Percentiles rank a stretch among this genome's conserved stretches.
Evolutionary conservation across 2,329 filamentous ascomycete genomes (phyloP).

Genomic region (Alternaria brassicae): DNA sequence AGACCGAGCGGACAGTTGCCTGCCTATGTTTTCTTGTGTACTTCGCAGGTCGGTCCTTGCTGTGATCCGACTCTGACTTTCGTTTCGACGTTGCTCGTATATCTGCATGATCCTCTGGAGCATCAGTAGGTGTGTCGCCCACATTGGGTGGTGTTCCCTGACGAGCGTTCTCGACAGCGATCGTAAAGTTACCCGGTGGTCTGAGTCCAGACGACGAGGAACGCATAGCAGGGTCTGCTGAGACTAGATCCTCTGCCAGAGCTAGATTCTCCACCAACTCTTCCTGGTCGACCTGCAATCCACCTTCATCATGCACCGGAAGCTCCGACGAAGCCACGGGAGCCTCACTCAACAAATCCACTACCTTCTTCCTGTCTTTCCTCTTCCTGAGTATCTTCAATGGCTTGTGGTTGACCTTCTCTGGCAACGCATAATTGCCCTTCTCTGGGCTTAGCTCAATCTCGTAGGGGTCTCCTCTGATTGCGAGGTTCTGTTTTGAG

Average conservation of each 20-base stretch:
- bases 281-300: neutral
- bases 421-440: constrained; percentile 5
- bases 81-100: neutral
- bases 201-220: neutral
- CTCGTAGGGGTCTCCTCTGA: constrained; percentile 25
- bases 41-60: neutral
- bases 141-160: neutral
- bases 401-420: constrained; percentile 17
- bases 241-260: neutral
- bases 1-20: neutral
- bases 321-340: neutral
- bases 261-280: neutral
- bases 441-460: constrained; percentile 34
- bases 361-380: neutral
- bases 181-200: neutral
- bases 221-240: neutral
- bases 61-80: neutral
- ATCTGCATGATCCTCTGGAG: neutral
- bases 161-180: neutral
- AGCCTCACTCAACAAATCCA: neutral
- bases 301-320: neutral
- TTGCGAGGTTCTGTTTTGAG: constrained; percentile 14
- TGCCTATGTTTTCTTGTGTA: neutral
- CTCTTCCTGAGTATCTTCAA: constrained; percentile 17
- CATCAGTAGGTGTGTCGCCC: neutral